A percentile compares a stretch with the other conserved stretches of the same genome.
Conservation (phyloP, 306 rosid species). For the Rosa chinensis region DNA sequence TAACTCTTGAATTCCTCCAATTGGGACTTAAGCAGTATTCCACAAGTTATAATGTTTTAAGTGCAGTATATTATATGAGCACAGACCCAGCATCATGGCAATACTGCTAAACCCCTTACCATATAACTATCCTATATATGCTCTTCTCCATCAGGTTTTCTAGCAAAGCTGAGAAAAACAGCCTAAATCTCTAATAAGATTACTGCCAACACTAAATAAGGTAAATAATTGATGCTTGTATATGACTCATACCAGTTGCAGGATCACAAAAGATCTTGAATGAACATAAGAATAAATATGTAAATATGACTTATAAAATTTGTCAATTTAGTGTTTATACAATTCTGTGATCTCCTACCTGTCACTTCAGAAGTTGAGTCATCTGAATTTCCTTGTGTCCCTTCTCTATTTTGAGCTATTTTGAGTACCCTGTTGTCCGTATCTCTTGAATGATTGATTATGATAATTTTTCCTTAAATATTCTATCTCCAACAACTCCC, state of each 20-base stretch:
- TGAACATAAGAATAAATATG: background rate
- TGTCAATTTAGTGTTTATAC: background rate
- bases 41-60: background rate
- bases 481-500: conserved; percentile 56
- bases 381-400: background rate
- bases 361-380: conserved; percentile 34
- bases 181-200: background rate
- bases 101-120: background rate
- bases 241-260: background rate
- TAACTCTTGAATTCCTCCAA: background rate
- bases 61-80: background rate
- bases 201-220: background rate
- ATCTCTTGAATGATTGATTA: conserved; percentile 20
- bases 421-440: conserved; percentile 18
- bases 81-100: background rate
- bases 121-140: background rate
- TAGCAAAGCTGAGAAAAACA: background rate
- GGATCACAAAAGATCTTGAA: background rate
- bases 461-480: conserved; percentile 38
- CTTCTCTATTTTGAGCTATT: conserved; percentile 30
- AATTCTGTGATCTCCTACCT: conserved; percentile 14
- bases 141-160: background rate
- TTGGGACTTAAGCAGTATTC: background rate
- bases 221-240: background rate
- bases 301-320: background rate